Evolutionary conservation across 768 basidiomycete species (phyloP), one percentile per base, ranked within the genome.

Genomic region (Kwoniella dejecticola): DNA sequence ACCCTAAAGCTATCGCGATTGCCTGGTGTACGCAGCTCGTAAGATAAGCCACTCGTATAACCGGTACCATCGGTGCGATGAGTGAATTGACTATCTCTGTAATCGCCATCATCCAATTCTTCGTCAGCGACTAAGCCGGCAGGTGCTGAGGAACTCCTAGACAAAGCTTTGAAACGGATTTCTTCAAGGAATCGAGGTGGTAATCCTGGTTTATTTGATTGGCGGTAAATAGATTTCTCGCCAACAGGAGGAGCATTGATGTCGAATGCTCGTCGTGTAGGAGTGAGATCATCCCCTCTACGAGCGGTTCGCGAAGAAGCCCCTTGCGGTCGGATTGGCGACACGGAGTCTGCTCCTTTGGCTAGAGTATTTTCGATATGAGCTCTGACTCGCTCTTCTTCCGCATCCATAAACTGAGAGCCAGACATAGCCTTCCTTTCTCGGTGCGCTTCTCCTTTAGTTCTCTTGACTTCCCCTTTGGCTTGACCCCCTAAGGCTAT

Each of bases 291-390:
- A 46, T 75, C 70, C 11, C 71, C 62, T 12, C 57, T 59, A 21
- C 78, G 76, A 11, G 66, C 69, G 30, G 71, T 68, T 2, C 76
- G 68, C 12, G 64, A 57, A 10, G 64, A 57, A 13, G 60, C 30
- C 19, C 63, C 61, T 24, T 42, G 38, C 6, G 67, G 64, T 6
- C 54, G 44, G 19, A 64, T 54, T 3, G 74, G 70, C 8, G 72
- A 74, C 68, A 91, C 66, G 24, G 63, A 52, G 54, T 68, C 69
- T 4, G 71, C 59, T 12, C 89, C 90, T 57, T 86, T 87, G 31
- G 84, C 87, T 29, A 94, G 79, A 62, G 90, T 90, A 63, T 89
- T 87, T 71, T 92, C 89, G 45, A 95, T 89, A 76, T 94, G 91
- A 70, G 89, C 88, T 66, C 89, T 85, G 7, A 89, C 90, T 23